Base-by-base conservation (phyloP, 108 stramenopile genomes). In the Seminavis robusta region DNA sequence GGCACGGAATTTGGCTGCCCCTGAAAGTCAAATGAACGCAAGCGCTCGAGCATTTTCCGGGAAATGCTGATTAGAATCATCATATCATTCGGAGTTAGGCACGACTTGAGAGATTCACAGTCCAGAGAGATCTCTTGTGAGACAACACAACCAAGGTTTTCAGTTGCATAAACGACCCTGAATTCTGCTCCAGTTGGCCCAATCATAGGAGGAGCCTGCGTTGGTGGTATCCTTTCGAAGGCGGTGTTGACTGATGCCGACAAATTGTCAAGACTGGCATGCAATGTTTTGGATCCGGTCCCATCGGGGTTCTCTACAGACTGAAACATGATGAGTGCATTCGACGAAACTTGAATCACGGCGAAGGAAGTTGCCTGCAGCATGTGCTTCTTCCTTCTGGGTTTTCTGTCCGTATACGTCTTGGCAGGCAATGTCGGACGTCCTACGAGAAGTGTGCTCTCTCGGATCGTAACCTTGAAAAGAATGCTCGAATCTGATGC, bases 51-150 rank as follows among this genome's bases (percentile, higher is more conserved):
- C 77, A 84, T 80, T 32, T 64, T 84, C 9, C 70, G 50, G 3
- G 53, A 34, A 23, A 89, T 69, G 39, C 71, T 80, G 9, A 64
- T 42, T 34, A 89, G 39, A 48, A 89, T 69, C 3, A 57, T 56
- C 1, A 83, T 37, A 68, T 84, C 83, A 47, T 89, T 81, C 1
- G 87, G 83, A 19, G 74, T 83, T 16, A 74, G 38, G 13, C 71
- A 69, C 1, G 62, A 67, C 27, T 73, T 71, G 39, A 81, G 11
- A 24, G 63, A 31, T 54, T 86, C 89, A 42, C 83, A 79, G 56
- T 90, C 80, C 10, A 90, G 54, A 0, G 81, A 77, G 50, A 86
- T 61, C 30, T 90, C 83, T 48, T 86, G 82, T 27, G 78, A 77
- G 15, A 82, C 75, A 24, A 74, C 64, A 15, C 65, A 56, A 1